Base-by-base conservation (phyloP, 108 stramenopile genomes). In the Thalassiosira profunda region DNA sequence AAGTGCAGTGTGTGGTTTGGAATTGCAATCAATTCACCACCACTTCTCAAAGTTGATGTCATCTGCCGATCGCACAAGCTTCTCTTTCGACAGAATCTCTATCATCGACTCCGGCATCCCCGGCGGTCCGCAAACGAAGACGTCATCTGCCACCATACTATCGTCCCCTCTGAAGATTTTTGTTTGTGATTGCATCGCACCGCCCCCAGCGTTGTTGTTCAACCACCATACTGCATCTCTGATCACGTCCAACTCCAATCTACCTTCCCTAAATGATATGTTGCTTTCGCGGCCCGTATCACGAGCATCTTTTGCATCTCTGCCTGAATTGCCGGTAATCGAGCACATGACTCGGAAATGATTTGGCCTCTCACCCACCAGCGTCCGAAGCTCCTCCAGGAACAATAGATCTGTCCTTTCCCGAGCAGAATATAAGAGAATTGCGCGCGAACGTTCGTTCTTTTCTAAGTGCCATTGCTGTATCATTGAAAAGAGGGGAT, bases 21-120 rank as follows among this genome's bases (percentile, higher is more conserved):
- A n/a, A n/a, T n/a, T n/a, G n/a, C n/a, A n/a, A n/a, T 28, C 15
- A 2, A 3, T 51, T 49, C 20, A 64, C 63, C 63, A 64, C 63
- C 63, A 64, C 63, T 64, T 64, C 38, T 64, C 63, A 64, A 64
- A 64, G 33, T 64, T 36, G 3, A 64, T 49, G 38, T 34, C 47
- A 20, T 51, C 30, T 51, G 48, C 1, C 9, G 46, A 48, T 11
- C 26, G 29, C 15, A 64, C 30, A 31, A n/a, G 15, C 29, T 2
- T 23, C 12, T 10, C 14, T 20, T 38, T 10, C 4, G 34, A 23
- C 2, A 63, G 61, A 20, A 63, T 24, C 15, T 44, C 23, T 46
- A 18, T 23, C 0, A 63, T 30, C 30, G 18, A 18, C 26, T 64
- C 63, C 14, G 63, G 63, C 63, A 64, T 64, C 1, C 63, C 63